Conservation (phyloP, 176 grass and related monocot species). For the Elymus sibiricus region DNA sequence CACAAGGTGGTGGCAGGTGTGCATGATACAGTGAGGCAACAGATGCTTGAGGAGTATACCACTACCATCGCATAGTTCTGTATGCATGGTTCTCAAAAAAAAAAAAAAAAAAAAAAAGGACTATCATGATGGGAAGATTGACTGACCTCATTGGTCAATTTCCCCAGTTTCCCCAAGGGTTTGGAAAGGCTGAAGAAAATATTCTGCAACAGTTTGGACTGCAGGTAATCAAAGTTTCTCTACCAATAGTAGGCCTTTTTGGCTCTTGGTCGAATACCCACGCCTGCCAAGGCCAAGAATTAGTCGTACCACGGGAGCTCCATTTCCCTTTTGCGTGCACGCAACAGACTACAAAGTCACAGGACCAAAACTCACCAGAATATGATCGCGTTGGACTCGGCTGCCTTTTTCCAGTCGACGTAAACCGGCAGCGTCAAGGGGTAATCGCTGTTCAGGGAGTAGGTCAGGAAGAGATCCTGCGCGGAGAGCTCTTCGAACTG, state of each 20-base stretch:
- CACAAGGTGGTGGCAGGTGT: too few species aligned
- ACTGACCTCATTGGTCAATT: conserved; percentile 77
- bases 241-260: conserved; percentile 67
- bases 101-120: background rate
- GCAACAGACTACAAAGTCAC: background rate
- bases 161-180: conserved; percentile 63
- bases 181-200: conserved; percentile 81
- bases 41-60: too few species aligned
- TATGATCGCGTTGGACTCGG: too few species aligned
- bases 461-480: conserved; percentile 64
- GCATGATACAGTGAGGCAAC: too few species aligned
- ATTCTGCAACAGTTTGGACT: conserved; percentile 77
- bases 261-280: conserved; percentile 87
- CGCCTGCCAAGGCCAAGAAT: conserved; percentile 39
- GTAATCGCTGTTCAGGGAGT: conserved; percentile 78
- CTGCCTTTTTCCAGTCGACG: too few species aligned
- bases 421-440: conserved; percentile 78
- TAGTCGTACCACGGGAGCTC: background rate
- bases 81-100: too few species aligned
- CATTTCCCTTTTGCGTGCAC: background rate
- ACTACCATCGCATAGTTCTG: too few species aligned
- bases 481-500: conserved; percentile 85
- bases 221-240: conserved; percentile 92
- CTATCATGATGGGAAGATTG: conserved; percentile 9
- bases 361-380: too few species aligned